phyloP scores from a whole-genome alignment of 2,329 filamentous ascomycete genomes.

The Setomelanomma holmii region DNA sequence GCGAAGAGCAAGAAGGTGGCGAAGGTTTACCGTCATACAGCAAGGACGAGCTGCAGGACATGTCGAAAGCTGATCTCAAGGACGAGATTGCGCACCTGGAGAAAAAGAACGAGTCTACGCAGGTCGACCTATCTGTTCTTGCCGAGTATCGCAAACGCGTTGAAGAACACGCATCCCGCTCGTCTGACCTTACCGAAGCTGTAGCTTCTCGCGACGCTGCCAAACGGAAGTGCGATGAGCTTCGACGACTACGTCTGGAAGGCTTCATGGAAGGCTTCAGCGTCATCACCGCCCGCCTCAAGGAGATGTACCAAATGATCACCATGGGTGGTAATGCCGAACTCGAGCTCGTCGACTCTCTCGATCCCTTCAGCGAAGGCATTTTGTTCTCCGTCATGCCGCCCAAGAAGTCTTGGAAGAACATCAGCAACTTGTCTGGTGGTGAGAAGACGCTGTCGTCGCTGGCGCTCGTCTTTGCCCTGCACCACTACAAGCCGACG shows the following conservation, averaged over 20 bases:
- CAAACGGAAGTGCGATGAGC: conserved; percentile 91
- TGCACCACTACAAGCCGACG: conserved; percentile 98
- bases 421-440: conserved; percentile 93
- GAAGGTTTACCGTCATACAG: conserved; percentile 76
- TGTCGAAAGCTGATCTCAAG: conserved; percentile 69
- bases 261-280: conserved; percentile 99
- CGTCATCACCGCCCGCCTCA: conserved; percentile 89
- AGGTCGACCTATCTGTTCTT: conserved; percentile 87
- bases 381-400: conserved; percentile 99
- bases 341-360: conserved; percentile 91
- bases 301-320: conserved; percentile 99
- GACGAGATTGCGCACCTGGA: conserved; percentile 71
- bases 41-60: conserved; percentile 69
- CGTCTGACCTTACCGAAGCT: conserved; percentile 82
- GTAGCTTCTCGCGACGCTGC: conserved; percentile 80
- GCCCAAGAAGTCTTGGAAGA: conserved; percentile 99
- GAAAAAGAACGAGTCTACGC: conserved; percentile 82
- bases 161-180: conserved; percentile 80
- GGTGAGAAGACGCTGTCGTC: conserved; percentile 97
- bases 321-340: conserved; percentile 99
- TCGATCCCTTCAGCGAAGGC: conserved; percentile 96
- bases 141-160: conserved; percentile 86
- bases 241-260: conserved; percentile 86
- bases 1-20: conserved; percentile 61
- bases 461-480: conserved; percentile 92